Conservation (phyloP, 108 stramenopile species). For the Thalassiosira profunda region DNA sequence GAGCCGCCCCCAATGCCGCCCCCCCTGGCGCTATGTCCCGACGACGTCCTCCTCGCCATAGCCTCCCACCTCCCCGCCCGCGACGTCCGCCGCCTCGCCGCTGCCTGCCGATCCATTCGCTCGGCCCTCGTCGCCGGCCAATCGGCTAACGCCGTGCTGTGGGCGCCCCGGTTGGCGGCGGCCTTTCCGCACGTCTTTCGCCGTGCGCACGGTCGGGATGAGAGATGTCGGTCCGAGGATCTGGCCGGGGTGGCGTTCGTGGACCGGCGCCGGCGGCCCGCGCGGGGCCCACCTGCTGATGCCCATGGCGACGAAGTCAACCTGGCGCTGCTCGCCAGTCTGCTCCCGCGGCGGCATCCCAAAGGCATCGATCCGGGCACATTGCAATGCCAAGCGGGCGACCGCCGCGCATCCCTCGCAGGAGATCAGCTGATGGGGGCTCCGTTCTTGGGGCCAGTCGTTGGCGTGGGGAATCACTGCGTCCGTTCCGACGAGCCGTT, state of each 20-base stretch:
- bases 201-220: neutral
- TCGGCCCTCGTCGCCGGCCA: neutral
- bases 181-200: constrained; percentile 9
- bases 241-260: constrained; percentile 5
- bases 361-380: constrained; percentile 8
- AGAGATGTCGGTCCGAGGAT: neutral
- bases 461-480: constrained; percentile 76
- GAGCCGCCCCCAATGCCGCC: too few relatives aligned
- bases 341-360: constrained; percentile 19
- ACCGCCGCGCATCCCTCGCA: too few relatives aligned
- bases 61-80: constrained; percentile 7
- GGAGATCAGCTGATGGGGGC: constrained; percentile 20
- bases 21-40: too few relatives aligned
- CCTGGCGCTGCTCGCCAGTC: constrained; percentile 11
- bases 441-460: constrained; percentile 59
- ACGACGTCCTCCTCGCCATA: constrained; percentile 11
- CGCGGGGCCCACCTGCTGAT: neutral
- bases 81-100: constrained; percentile 2
- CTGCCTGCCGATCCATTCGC: neutral
- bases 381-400: neutral
- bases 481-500: constrained; percentile 68
- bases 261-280: neutral
- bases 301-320: neutral
- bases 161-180: constrained; percentile 2
- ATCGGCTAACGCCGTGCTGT: constrained; percentile 1